These are phyloP conservation scores for Clonostachys chloroleuca DNA, from an alignment of 2,329 filamentous ascomycete genomes.

Conservation along the genomic window DNA sequence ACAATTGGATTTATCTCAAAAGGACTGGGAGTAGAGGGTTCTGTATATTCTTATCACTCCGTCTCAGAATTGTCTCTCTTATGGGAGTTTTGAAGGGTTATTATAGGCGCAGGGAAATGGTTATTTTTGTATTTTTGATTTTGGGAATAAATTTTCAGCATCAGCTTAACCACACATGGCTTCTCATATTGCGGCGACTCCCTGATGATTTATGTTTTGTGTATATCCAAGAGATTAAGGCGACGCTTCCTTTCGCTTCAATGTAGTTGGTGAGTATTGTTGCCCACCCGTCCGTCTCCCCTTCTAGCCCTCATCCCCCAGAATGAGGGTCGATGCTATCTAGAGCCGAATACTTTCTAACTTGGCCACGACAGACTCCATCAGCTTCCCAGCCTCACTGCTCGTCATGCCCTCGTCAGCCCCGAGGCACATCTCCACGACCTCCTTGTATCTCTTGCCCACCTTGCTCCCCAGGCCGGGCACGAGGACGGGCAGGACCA, in stretches of 20 bases:
- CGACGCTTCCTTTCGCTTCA: too few relatives aligned
- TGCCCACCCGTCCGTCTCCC: too few relatives aligned
- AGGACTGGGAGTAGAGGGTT: background rate
- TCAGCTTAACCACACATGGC: background rate
- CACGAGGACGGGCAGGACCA: slow-evolving; percentile 32
- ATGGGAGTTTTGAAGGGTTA: too few relatives aligned
- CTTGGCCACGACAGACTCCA: slow-evolving; percentile 34
- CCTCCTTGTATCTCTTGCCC: slow-evolving; percentile 29
- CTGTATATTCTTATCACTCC: background rate
- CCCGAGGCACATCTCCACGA: slow-evolving; percentile 34
- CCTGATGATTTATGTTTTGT: background rate
- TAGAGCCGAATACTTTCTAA: slow-evolving; percentile 29
- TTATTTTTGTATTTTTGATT: background rate
- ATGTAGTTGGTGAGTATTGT: too few relatives aligned
- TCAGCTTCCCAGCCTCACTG: slow-evolving; percentile 28
- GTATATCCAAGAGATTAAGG: background rate
- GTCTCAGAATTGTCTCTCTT: too few relatives aligned
- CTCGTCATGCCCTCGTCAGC: slow-evolving; percentile 28
- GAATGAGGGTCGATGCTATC: background rate
- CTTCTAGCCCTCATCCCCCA: too few relatives aligned
- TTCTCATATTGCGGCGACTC: background rate
- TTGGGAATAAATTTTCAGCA: background rate
- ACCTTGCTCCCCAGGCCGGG: slow-evolving; percentile 33
- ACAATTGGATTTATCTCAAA: background rate
- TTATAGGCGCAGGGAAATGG: too few relatives aligned